Base-by-base conservation (phyloP, 441 rosid species). In the Brassica balearica region DNA sequence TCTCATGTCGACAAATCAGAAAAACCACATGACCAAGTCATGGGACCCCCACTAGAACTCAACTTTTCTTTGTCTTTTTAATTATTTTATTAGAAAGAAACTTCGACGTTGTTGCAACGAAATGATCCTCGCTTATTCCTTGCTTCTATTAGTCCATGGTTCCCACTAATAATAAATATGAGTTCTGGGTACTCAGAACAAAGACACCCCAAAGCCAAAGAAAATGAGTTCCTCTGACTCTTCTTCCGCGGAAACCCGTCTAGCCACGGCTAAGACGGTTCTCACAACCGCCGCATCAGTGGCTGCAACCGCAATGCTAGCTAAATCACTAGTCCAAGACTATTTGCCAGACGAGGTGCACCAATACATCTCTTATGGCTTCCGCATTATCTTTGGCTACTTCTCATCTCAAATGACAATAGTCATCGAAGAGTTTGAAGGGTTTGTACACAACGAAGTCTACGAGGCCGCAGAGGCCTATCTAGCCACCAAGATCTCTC, bases 231-330 rank as follows among this genome's bases (percentile, higher is more conserved):
- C 43, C 36, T 81, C 72, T 20, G 69, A 19, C 62, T 68, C 73
- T 73, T 73, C 23, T 14, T 72, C 88, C 10, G 36, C 86, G 4
- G 87, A 84, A 43, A 55, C 81, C 61, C 88, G 77, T 15, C 81
- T 86, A 32, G 86, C 83, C 84, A 82, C 86, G 56, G 83, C 83
- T 36, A 91, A 86, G 72, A 81, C 82, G 7, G 74, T 86, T 65
- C 58, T 88, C 15, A 77, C 97, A 2, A 81, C 91, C 0, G 93
- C 87, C 0, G 88, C 92, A 23, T 90, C 97, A 0, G 77, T 84
- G 29, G 91, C 92, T 0, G 87, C 85, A 11, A 77, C 89, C 11
- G 72, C 81, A 23, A 84, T 92, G 91, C 73, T 90, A 2, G 87
- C 85, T 71, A 82, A 90, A n/a, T 82, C 93, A 14, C 17, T 92